A percentile compares a stretch with the other conserved stretches of the same genome.
These are phyloP conservation scores for Neurospora sp. DNA, from an alignment of 495 filamentous ascomycete genomes.

Conservation along the genomic window DNA sequence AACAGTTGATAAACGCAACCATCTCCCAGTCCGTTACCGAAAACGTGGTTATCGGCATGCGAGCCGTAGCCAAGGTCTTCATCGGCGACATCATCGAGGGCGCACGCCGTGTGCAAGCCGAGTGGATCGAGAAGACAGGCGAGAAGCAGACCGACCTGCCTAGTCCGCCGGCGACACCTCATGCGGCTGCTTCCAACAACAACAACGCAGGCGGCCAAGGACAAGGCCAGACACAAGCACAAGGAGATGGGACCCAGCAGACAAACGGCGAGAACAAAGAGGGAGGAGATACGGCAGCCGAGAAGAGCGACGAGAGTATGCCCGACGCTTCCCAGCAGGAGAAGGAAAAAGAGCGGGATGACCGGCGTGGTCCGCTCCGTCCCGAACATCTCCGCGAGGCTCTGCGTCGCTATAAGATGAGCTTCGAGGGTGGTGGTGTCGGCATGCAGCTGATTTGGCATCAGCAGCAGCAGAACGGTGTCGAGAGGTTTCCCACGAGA, in stretches of 20 bases:
- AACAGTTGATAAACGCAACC: constrained; percentile 71
- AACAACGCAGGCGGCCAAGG: not conserved
- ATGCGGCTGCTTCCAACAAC: constrained; percentile 5
- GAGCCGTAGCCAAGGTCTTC: constrained; percentile 73
- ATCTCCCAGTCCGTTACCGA: constrained; percentile 77
- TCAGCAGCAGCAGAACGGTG: constrained; percentile 45
- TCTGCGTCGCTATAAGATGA: constrained; percentile 57
- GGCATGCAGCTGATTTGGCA: constrained; percentile 63
- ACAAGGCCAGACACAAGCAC: not conserved
- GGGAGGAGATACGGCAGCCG: not conserved
- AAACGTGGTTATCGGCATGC: constrained; percentile 68
- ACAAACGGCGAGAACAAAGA: not conserved
- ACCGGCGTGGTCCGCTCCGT: constrained; percentile 54
- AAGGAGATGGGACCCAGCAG: not conserved
- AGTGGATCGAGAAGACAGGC: constrained; percentile 54
- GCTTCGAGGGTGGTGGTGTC: constrained; percentile 60
- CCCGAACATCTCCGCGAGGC: constrained; percentile 80
- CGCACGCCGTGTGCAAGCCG: constrained; percentile 64
- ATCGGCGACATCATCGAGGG: constrained; percentile 74
- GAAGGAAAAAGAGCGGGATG: constrained; percentile 21
- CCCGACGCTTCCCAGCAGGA: constrained; percentile 6
- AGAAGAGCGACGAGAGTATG: not conserved
- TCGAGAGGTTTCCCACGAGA: constrained; percentile 49
- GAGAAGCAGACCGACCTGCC: constrained; percentile 38
- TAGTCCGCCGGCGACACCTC: constrained; percentile 16